Base-by-base conservation (phyloP, 345 rosid genomes). In the Euclidium syriacum region DNA sequence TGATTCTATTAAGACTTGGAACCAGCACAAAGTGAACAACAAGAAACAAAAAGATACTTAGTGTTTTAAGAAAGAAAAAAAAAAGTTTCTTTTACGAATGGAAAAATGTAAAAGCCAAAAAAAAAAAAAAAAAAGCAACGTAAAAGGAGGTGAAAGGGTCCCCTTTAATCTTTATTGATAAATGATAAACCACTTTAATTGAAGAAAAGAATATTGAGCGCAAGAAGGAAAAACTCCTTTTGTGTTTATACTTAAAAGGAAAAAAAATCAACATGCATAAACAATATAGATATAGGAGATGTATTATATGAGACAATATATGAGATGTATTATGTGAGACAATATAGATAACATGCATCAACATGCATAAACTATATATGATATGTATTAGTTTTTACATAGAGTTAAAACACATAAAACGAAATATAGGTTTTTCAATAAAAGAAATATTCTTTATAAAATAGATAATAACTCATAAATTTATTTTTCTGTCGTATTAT, bases 91-190 rank as follows among this genome's bases (percentile, higher is more conserved):
- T 27, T 27, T 5, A 8, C 7, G 2, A 2, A 24, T 54, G 17
- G 56, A 14, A 66, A 66, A 43, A 33, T 38, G 50, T 36, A 19
- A 38, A 66, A 66, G 64, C 41, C 36, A 4, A 10, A 19, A 18
- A 48, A 4, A 10, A 19, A 18, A n/a, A n/a, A n/a, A n/a, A 56
- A 48, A 23, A 18, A 36, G 34, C 23, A 48, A 57, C 18, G 35
- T 2, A 12, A 49, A 58, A 67, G 52, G 49, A 7, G 33, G 34
- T 57, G 51, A 57, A 57, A 52, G 30, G 72, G 72, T 58, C 72
- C 65, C 34, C 27, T 48, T 46, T 19, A 14, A 23, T 61, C 67
- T 62, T 67, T 67, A 54, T 57, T 36, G 57, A 58, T 36, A 47
- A 3, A 56, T n/a, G n/a, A n/a, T n/a, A 55, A 44, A 11, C 7